Evolutionary conservation across 2,329 filamentous ascomycete species (phyloP).

Genomic region (Furcasterigmium furcatum): DNA sequence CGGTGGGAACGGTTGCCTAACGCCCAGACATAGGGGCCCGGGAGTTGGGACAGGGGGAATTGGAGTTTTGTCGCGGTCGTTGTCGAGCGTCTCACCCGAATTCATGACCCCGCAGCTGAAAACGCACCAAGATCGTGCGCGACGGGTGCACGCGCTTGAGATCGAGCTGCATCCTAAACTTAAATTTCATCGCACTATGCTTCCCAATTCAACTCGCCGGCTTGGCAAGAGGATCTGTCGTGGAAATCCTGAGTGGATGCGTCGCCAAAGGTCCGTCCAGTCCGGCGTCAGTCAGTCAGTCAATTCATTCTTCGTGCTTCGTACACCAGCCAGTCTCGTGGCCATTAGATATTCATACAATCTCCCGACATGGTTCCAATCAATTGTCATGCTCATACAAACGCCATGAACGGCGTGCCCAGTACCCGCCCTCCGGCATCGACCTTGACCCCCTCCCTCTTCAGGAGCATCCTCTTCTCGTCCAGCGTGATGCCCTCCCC

Average conservation of each 20-base stretch:
- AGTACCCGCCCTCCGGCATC: constrained; percentile 57
- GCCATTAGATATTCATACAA: too few species aligned
- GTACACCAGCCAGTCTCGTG: too few species aligned
- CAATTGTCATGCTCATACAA: too few species aligned
- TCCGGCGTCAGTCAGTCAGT: too few species aligned
- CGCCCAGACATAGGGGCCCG: neutral
- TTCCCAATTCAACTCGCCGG: neutral
- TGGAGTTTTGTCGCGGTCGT: too few species aligned
- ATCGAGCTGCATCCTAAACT: neutral
- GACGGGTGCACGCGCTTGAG: neutral
- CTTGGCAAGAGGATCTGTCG: too few species aligned
- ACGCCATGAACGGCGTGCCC: constrained; percentile 49
- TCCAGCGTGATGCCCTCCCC: constrained; percentile 58
- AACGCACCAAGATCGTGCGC: neutral
- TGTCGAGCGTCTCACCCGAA: too few species aligned
- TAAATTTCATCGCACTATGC: neutral
- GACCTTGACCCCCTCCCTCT: constrained; percentile 62
- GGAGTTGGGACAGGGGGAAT: too few species aligned
- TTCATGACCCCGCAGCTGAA: neutral
- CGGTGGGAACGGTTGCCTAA: neutral
- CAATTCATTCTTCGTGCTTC: too few species aligned
- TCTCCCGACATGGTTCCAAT: too few species aligned
- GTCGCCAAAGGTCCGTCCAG: too few species aligned
- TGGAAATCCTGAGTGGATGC: too few species aligned
- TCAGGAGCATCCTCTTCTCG: constrained; percentile 61